phyloP scores from a whole-genome alignment of 2,329 filamentous ascomycete species.

The Paecilomyces formosus region DNA sequence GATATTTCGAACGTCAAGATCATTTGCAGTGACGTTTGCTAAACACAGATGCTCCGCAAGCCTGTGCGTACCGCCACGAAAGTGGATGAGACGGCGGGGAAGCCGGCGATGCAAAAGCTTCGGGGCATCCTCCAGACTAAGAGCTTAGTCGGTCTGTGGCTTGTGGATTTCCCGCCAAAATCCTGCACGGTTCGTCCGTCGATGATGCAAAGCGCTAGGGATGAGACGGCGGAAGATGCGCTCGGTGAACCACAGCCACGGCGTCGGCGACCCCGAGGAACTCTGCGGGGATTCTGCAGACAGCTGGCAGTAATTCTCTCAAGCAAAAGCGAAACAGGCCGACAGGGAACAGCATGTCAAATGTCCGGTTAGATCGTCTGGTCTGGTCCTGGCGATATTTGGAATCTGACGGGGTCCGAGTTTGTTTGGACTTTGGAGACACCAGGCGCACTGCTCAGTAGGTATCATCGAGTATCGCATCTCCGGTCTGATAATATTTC shows the following conservation, averaged over 20 bases:
- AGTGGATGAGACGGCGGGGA: background rate
- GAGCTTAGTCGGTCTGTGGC: background rate
- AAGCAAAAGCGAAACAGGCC: background rate
- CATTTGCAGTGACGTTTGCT: background rate
- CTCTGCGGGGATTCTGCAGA: background rate
- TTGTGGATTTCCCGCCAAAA: background rate
- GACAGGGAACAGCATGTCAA: background rate
- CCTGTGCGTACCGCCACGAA: background rate
- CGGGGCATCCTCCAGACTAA: background rate
- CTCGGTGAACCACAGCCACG: background rate
- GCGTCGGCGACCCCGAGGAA: background rate
- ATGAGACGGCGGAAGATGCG: background rate
- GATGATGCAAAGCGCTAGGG: background rate
- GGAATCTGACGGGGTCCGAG: background rate
- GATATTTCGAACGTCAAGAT: background rate
- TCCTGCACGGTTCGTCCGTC: background rate
- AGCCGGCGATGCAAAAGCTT: background rate
- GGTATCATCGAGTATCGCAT: too few relatives aligned
- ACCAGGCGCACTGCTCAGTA: background rate
- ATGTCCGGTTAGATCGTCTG: background rate
- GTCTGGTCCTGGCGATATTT: background rate
- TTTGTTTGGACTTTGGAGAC: background rate
- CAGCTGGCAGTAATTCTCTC: background rate
- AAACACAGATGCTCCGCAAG: background rate
- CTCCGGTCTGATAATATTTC: background rate